These are phyloP conservation scores for Warburgia ugandensis DNA, from an alignment of 164 flowering plant genomes.

Conservation along the genomic window DNA sequence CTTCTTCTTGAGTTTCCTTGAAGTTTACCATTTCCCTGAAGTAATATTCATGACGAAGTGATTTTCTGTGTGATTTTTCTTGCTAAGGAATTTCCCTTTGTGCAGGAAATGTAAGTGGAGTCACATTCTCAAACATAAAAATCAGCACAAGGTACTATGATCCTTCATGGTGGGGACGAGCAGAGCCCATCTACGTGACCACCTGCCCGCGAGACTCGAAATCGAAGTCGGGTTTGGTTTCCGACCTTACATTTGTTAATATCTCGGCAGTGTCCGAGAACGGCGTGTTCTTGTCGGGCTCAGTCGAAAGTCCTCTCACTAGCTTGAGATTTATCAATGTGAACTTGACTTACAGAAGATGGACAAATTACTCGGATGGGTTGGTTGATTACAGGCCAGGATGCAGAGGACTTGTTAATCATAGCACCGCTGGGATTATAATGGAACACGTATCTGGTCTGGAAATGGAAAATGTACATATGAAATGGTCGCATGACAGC, in stretches of 20 bases:
- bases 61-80: no score
- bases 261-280: conserved; percentile 75
- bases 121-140: conserved; percentile 87
- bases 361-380: conserved; percentile 62
- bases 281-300: conserved; percentile 81
- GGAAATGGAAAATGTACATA: conserved; percentile 53
- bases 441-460: conserved; percentile 83
- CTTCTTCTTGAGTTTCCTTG: not conserved
- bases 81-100: conserved; percentile 3
- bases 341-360: conserved; percentile 62
- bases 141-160: conserved; percentile 88
- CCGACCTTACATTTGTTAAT: conserved; percentile 58
- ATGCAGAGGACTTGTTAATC: conserved; percentile 84
- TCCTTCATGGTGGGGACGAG: conserved; percentile 98
- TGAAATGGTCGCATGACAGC: conserved; percentile 57
- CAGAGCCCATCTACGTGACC: conserved; percentile 91
- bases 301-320: conserved; percentile 41
- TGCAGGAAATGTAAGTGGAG: conserved; percentile 73
- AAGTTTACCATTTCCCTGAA: not conserved
- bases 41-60: no score
- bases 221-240: conserved; percentile 64
- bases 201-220: conserved; percentile 56
- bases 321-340: conserved; percentile 59
- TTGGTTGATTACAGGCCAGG: conserved; percentile 88
- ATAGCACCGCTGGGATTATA: conserved; percentile 65